A percentile compares a stretch with the other conserved stretches of the same genome.
phyloP scores from a whole-genome alignment of 805 yeast genomes.

The Pichia pseudocactophila region DNA sequence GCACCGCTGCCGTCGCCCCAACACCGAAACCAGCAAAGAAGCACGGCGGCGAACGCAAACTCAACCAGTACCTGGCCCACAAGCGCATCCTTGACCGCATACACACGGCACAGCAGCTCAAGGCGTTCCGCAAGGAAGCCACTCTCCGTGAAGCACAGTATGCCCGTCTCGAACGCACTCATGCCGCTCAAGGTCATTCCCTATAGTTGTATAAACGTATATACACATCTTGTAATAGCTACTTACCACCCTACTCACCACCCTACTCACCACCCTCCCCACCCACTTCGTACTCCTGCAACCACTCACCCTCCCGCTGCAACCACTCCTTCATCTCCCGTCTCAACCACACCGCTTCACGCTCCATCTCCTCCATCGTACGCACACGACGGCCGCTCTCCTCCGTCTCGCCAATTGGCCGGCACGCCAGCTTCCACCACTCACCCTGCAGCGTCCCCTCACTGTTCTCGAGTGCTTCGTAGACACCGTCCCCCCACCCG shows the following conservation, averaged over 20 bases:
- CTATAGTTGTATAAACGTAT: slow-evolving; percentile 3
- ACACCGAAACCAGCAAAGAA: slow-evolving; percentile 45
- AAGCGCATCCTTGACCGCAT: slow-evolving; percentile 46
- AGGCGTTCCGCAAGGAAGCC: slow-evolving; percentile 17
- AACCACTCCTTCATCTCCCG: slow-evolving; percentile 30
- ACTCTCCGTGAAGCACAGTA: slow-evolving; percentile 13
- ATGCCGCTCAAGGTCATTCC: slow-evolving; percentile 8
- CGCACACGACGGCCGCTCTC: slow-evolving; percentile 54
- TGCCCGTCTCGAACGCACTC: slow-evolving; percentile 20
- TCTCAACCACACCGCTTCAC: slow-evolving; percentile 57
- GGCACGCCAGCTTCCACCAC: slow-evolving; percentile 24
- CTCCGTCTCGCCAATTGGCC: slow-evolving; percentile 27
- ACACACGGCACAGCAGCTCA: slow-evolving; percentile 26
- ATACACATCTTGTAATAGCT: neutral
- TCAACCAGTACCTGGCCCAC: slow-evolving; percentile 56
- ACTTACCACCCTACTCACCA: no score
- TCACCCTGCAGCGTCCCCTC: slow-evolving; percentile 35
- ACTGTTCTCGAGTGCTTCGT: slow-evolving; percentile 48
- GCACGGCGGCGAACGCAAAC: slow-evolving; percentile 83
- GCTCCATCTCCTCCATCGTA: slow-evolving; percentile 52
- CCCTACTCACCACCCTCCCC: neutral
- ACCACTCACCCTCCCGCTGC: slow-evolving; percentile 2
- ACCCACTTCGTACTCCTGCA: slow-evolving; percentile 1
- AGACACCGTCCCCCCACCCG: slow-evolving; percentile 60
- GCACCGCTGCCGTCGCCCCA: slow-evolving; percentile 26